These are phyloP conservation scores for Fusarium sp. DNA, from an alignment of 2,329 filamentous ascomycete genomes.

Conservation along the genomic window DNA sequence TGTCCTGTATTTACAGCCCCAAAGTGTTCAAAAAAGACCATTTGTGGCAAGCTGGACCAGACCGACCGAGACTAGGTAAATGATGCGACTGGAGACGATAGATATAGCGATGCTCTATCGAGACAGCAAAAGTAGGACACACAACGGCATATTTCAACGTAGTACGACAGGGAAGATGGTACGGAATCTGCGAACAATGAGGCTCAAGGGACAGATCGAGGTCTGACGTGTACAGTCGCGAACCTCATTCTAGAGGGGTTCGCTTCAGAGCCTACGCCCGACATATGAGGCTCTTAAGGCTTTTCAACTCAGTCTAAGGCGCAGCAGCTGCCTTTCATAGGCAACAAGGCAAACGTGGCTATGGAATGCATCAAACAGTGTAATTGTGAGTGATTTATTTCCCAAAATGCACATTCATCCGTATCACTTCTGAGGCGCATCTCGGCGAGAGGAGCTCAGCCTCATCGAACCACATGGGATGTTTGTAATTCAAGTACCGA, in stretches of 20 bases:
- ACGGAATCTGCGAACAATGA: neutral
- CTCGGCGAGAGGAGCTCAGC: neutral
- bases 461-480: neutral
- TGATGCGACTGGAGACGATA: neutral
- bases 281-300: neutral
- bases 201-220: neutral
- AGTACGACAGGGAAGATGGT: neutral
- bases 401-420: neutral
- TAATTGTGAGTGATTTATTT: neutral
- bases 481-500: neutral
- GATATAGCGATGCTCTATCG: neutral
- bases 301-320: conserved; percentile 4
- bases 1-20: conserved; percentile 12
- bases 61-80: neutral
- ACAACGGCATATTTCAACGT: conserved; percentile 26
- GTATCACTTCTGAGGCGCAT: neutral
- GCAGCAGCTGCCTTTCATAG: conserved; percentile 13
- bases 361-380: neutral
- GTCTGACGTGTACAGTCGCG: neutral
- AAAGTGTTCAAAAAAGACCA: neutral
- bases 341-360: neutral
- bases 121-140: neutral
- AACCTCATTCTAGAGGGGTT: neutral
- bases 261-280: conserved; percentile 21
- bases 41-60: neutral